Percentiles rank a stretch among this genome's conserved stretches.
Conservation (phyloP, 768 basidiomycete species). For the Lactarius indigo region DNA sequence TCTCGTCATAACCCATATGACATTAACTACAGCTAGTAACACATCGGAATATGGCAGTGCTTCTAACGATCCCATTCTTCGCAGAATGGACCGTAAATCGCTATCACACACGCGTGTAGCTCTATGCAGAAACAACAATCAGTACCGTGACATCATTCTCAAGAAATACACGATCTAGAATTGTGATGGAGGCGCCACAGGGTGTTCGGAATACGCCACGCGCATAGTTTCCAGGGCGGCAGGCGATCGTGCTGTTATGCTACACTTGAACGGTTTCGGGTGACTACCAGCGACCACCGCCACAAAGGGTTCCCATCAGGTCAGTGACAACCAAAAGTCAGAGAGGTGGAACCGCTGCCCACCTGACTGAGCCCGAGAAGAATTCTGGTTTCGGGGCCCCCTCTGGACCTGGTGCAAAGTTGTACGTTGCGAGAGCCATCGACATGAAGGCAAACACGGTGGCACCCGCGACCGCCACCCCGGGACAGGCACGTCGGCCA, state of each 20-base stretch:
- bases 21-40: not conserved
- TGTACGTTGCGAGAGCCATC: constrained; percentile 1
- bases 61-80: not conserved
- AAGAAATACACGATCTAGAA: not conserved
- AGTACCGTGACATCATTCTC: not conserved
- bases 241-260: constrained; percentile 4
- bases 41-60: not conserved
- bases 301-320: not conserved
- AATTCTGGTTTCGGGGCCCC: constrained; percentile 4
- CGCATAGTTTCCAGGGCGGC: not conserved
- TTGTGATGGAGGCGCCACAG: not conserved
- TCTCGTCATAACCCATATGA: too few relatives aligned
- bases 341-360: not conserved
- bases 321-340: not conserved
- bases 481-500: constrained; percentile 18
- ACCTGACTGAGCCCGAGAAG: constrained; percentile 14
- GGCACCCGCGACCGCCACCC: constrained; percentile 7
- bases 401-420: not conserved
- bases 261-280: constrained; percentile 15
- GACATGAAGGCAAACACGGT: constrained; percentile 13
- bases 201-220: not conserved
- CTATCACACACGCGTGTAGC: not conserved
- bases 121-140: not conserved
- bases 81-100: not conserved
- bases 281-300: constrained; percentile 3